phyloP scores from a whole-genome alignment of 805 yeast species.

The Metschnikowia lochheadii region DNA sequence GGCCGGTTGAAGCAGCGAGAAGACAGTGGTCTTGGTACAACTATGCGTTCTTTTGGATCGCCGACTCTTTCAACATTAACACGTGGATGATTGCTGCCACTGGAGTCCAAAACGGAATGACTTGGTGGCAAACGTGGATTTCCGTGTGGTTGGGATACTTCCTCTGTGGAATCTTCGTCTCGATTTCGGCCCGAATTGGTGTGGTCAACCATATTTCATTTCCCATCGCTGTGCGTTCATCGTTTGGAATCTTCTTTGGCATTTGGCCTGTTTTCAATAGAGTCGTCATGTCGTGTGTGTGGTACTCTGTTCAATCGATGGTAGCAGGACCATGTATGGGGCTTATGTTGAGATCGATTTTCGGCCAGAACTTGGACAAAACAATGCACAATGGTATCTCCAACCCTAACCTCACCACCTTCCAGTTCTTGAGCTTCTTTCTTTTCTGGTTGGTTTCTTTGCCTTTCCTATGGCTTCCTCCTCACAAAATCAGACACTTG shows the following conservation, averaged over 20 bases:
- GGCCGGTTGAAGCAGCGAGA: constrained; percentile 71
- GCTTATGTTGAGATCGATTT: constrained; percentile 67
- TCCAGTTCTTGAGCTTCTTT: constrained; percentile 71
- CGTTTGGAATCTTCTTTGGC: constrained; percentile 85
- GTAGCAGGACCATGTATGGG: constrained; percentile 79
- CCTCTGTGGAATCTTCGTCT: constrained; percentile 65
- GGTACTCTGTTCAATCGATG: constrained; percentile 87
- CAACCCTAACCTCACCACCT: constrained; percentile 62
- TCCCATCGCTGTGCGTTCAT: constrained; percentile 76
- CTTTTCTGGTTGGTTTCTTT: constrained; percentile 76
- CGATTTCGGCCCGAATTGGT: constrained; percentile 73
- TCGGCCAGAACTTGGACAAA: constrained; percentile 54
- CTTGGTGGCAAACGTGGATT: constrained; percentile 92
- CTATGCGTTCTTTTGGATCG: constrained; percentile 77
- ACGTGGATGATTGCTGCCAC: constrained; percentile 92
- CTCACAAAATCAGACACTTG: constrained; percentile 77
- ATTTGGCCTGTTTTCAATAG: constrained; percentile 87
- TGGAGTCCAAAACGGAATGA: constrained; percentile 61
- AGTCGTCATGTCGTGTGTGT: constrained; percentile 80
- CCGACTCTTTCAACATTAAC: constrained; percentile 85
- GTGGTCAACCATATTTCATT: constrained; percentile 76
- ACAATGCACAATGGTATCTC: constrained; percentile 62
- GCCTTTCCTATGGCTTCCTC: constrained; percentile 78
- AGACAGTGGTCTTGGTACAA: constrained; percentile 86
- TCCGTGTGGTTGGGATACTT: constrained; percentile 84